Conservation (phyloP, 768 basidiomycete species). For the Floccularia luteovirens region DNA sequence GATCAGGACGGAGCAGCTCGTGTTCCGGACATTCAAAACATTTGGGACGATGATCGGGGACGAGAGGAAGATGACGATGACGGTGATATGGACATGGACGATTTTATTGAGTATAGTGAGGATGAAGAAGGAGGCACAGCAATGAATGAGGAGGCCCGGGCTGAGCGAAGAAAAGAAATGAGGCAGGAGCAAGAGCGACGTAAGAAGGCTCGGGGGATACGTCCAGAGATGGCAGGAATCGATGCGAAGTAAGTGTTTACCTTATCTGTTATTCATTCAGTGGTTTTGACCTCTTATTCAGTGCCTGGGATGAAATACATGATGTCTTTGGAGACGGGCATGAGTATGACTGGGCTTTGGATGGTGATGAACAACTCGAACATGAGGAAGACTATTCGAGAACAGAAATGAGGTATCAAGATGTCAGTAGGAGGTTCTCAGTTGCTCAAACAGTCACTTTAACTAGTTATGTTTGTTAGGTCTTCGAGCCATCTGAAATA, state of each 20-base stretch:
- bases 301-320: slow-evolving; percentile 92
- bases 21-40: slow-evolving; percentile 57
- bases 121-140: slow-evolving; percentile 66
- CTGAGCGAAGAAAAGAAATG: slow-evolving; percentile 64
- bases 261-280: slow-evolving; percentile 1
- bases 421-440: slow-evolving; percentile 38
- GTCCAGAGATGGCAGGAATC: slow-evolving; percentile 70
- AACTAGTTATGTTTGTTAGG: slow-evolving; percentile 35
- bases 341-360: slow-evolving; percentile 94
- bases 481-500: slow-evolving; percentile 98
- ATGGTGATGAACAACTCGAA: slow-evolving; percentile 64
- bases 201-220: slow-evolving; percentile 52
- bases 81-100: slow-evolving; percentile 66
- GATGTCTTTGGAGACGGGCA: slow-evolving; percentile 96
- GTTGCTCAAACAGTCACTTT: slow-evolving; percentile 6
- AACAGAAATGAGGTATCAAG: slow-evolving; percentile 75
- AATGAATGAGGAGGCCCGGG: slow-evolving; percentile 71
- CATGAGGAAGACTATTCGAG: slow-evolving; percentile 43
- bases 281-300: slow-evolving; percentile 21
- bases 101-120: slow-evolving; percentile 78
- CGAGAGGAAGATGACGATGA: slow-evolving; percentile 70
- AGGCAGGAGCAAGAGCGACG: slow-evolving; percentile 62
- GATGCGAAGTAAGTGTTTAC: slow-evolving; percentile 64
- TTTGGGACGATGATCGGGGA: slow-evolving; percentile 78
- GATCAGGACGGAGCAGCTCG: slow-evolving; percentile 48